phyloP scores from a whole-genome alignment of 805 yeast genomes.

The Maudiozyma barnettii region DNA sequence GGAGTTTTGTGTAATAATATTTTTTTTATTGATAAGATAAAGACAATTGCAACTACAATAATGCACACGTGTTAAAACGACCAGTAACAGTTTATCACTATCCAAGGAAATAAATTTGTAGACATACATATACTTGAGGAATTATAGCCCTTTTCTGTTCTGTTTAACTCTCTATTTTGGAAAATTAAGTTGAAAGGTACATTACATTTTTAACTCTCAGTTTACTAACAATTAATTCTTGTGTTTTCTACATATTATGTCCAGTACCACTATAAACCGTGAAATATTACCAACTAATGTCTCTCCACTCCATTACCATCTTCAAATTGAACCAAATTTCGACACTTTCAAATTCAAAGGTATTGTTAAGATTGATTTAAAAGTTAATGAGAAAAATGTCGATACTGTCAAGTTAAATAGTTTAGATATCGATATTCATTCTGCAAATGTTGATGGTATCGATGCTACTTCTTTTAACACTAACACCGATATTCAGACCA shows the following conservation, averaged over 20 bases:
- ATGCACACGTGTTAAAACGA: too few species aligned
- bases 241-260: slow-evolving; percentile 6
- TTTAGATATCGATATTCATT: slow-evolving; percentile 52
- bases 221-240: background rate
- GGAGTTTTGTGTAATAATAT: background rate
- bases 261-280: slow-evolving; percentile 22
- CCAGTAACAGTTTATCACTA: too few species aligned
- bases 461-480: slow-evolving; percentile 36
- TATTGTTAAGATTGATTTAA: slow-evolving; percentile 42
- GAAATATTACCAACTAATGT: slow-evolving; percentile 53
- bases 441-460: slow-evolving; percentile 33
- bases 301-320: slow-evolving; percentile 63
- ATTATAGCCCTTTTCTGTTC: background rate
- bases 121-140: too few species aligned
- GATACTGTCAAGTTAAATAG: slow-evolving; percentile 47
- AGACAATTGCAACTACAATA: background rate
- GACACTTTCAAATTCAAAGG: slow-evolving; percentile 53
- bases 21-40: background rate
- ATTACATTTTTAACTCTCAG: background rate
- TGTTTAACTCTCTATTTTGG: too few species aligned
- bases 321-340: slow-evolving; percentile 55
- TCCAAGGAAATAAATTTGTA: too few species aligned
- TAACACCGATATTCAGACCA: slow-evolving; percentile 52
- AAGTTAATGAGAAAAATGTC: slow-evolving; percentile 38
- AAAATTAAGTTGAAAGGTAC: background rate